Evolutionary conservation across 2,329 filamentous ascomycete species (phyloP), one percentile per base, ranked within the genome.

Genomic region (Teratosphaeriaceae sp.): DNA sequence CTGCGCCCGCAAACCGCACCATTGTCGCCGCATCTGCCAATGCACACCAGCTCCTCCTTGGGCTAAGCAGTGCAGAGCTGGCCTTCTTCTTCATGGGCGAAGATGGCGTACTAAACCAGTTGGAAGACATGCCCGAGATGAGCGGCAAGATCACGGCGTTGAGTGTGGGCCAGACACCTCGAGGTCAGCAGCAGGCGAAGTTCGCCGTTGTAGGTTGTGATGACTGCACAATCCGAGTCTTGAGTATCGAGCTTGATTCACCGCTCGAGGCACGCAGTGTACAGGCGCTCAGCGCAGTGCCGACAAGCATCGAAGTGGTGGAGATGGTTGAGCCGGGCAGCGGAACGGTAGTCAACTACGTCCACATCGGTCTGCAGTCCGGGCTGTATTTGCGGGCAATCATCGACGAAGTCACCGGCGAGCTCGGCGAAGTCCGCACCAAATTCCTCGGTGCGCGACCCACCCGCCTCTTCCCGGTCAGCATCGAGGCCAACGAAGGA

Each of bases 41-140:
- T 58, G 82, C 90, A 56, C 80, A 86, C 31, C 92, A 99, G 66
- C 87, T 98, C 20, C 88, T 88, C 3, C 83, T 97, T 38, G 92
- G 92, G 1, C 73, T 99, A 20, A 97, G 89, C 61, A 96, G 89
- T 7, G 90, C 90, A 27, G 92, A 98, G 64, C 90, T 98, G 50
- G 86, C 95, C 31, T 98, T 97, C 61, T 98, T 98, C 55, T 94
- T 98, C 63, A 90, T 96, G 80, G 92, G 96, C 58, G 77, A 80
- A 0, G 90, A 97, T 64, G 89, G 89, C 22, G 90, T 97, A 67
- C 95, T 96, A 53, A 85, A 60, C 16, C 60, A 63, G 44, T 53
- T 64, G 11, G 69, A 97, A 52, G 89, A 97, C 59, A 88, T 90
- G 63, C 88, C 88, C 56, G 85, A 94, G 57, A 92, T 98, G 85